Evolutionary conservation across 768 basidiomycete species (phyloP), one percentile per base, ranked within the genome.

Genomic region (Pleurotus ostreatus): DNA sequence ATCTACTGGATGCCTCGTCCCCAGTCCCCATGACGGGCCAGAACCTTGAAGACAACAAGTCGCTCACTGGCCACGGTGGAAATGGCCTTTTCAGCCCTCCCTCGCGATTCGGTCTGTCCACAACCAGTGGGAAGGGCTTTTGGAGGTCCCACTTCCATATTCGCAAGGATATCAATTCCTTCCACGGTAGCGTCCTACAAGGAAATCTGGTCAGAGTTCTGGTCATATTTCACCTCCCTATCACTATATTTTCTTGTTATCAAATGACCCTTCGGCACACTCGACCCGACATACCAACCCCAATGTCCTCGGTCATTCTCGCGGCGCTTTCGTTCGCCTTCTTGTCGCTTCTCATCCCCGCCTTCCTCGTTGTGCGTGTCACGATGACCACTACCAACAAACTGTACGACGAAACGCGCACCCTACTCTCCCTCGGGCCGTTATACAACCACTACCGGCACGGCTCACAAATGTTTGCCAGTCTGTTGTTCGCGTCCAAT

Each of bases 401-500:
- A 66, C 78, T 98, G 4, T 98, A 98, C 68, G 94, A 96, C 60
- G 94, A 96, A 70, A 95, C 93, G 1, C 82, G 92, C 60, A 97
- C 95, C 0, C 77, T 98, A 15, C 86, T 99, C 16, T 82, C 87
- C 2, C 79, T 94, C 16, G 96, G 97, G 12, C 92, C 94, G 25
- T 78, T 98, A 55, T 99, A 99, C 72, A 97, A 95, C 70, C 89
- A 94, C 62, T 98, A 94, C 69, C 83, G 91, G 15, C 90, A 92
- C 63, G 89, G 92, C 13, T 93, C 91, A 16, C 92, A 95, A 66
- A 78, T 94, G 58, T 99, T 96, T 70, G 87, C 92, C 1, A 81
- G 80, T 49, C 75, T 95, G 23, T 78, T 92, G 52, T 87, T 99
- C 62, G 79, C 82, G 4, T 88, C 86, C 49, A 98, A 94, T 65